Conservation (phyloP, 2,329 filamentous ascomycete species). For the Monosporascus sp. region DNA sequence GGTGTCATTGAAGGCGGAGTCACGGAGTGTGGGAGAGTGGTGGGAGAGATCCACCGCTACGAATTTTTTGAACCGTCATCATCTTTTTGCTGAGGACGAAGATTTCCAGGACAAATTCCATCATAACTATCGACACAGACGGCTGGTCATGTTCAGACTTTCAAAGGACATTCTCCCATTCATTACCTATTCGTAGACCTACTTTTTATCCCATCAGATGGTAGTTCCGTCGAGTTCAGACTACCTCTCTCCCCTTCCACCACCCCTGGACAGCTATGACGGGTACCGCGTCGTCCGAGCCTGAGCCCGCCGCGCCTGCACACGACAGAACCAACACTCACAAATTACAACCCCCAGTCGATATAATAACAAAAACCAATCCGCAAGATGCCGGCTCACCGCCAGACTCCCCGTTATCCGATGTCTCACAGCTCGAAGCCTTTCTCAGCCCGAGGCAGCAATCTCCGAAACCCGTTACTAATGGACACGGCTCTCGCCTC, state of each 20-base stretch:
- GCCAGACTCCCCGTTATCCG: not conserved
- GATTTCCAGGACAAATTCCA: conserved; percentile 38
- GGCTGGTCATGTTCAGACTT: conserved; percentile 52
- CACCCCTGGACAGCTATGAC: conserved; percentile 49
- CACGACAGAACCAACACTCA: conserved; percentile 18
- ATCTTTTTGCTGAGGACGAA: conserved; percentile 47
- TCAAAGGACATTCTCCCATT: conserved; percentile 35
- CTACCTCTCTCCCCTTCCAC: conserved; percentile 38
- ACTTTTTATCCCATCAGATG: conserved; percentile 54
- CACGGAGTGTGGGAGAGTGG: conserved; percentile 2
- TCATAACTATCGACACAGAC: conserved; percentile 40
- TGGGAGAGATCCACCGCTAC: conserved; percentile 3
- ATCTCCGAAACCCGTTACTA: conserved; percentile 6
- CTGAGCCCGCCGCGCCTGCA: conserved; percentile 31
- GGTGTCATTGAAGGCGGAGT: conserved; percentile 16
- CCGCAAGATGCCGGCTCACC: conserved; percentile 1
- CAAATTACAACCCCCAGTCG: conserved; percentile 5
- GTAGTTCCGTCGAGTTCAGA: conserved; percentile 50
- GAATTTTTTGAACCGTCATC: conserved; percentile 34
- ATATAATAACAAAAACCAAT: conserved; percentile 14
- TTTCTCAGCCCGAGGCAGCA: not conserved
- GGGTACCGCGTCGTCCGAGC: conserved; percentile 53
- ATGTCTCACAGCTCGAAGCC: not conserved
- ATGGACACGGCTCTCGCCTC: conserved; percentile 6
- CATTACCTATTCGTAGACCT: conserved; percentile 47